Conservation (phyloP, 2,329 filamentous ascomycete genomes). For the Ascochyta koolunga region DNA sequence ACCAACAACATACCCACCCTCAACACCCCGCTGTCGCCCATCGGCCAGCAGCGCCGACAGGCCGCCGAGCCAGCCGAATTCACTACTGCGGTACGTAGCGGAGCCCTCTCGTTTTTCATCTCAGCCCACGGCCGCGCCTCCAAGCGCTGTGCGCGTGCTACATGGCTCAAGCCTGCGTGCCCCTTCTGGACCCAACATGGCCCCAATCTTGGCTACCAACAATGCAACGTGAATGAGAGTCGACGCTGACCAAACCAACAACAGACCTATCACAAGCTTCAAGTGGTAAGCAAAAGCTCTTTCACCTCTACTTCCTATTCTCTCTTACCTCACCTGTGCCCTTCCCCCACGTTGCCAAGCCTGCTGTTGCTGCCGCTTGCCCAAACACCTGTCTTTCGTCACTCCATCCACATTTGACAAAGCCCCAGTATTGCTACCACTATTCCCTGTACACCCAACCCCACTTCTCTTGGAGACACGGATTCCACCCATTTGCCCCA, state of each 20-base stretch:
- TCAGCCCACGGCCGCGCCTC: background rate
- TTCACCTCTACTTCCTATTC: conserved; percentile 30
- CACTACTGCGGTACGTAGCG: conserved; percentile 58
- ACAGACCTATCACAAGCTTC: conserved; percentile 73
- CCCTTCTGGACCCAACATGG: background rate
- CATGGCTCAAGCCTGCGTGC: background rate
- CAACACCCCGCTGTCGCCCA: conserved; percentile 70
- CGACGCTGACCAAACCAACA: conserved; percentile 33
- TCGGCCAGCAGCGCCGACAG: conserved; percentile 61
- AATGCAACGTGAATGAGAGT: conserved; percentile 30
- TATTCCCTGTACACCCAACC: conserved; percentile 23
- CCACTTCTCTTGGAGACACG: conserved; percentile 22
- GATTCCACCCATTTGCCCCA: conserved; percentile 10
- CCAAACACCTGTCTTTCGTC: background rate
- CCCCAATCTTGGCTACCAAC: conserved; percentile 4
- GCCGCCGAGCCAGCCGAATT: conserved; percentile 61
- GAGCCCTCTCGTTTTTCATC: conserved; percentile 19
- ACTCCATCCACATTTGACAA: conserved; percentile 2
- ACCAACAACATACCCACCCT: conserved; percentile 82
- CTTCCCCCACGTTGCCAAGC: conserved; percentile 15
- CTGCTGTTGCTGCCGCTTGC: background rate
- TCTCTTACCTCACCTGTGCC: conserved; percentile 19
- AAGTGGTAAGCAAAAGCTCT: conserved; percentile 67
- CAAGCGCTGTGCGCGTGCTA: background rate
- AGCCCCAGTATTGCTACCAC: conserved; percentile 18